Conservation (phyloP, 805 yeast species). For the Wickerhamiella lipophila region DNA sequence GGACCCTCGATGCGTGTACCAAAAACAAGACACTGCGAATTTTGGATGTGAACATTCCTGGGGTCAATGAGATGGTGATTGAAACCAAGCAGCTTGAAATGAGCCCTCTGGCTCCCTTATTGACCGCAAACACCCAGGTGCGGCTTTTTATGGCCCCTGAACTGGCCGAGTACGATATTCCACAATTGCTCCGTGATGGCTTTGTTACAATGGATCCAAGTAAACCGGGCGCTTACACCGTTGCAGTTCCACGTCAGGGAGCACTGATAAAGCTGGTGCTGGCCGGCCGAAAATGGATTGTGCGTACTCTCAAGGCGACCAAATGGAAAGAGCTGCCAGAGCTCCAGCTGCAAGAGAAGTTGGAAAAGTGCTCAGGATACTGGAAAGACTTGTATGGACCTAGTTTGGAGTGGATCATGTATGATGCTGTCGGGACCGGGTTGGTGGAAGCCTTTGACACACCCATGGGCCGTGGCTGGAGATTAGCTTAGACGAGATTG, state of each 20-base stretch:
- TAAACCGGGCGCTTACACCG: conserved; percentile 23
- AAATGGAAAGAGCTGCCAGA: conserved; percentile 31
- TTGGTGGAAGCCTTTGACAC: conserved; percentile 44
- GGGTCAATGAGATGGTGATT: conserved; percentile 27
- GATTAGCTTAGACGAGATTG: no score
- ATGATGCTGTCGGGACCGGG: conserved; percentile 45
- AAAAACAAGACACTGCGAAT: conserved; percentile 22
- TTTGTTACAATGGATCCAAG: conserved; percentile 28
- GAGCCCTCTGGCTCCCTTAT: neutral
- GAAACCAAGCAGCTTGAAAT: conserved; percentile 12
- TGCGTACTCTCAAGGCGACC: conserved; percentile 24
- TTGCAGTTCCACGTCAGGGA: conserved; percentile 31
- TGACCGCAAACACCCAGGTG: conserved; percentile 7
- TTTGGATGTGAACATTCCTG: conserved; percentile 24
- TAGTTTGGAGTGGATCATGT: conserved; percentile 41
- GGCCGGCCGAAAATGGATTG: conserved; percentile 28
- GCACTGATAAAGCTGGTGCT: conserved; percentile 26
- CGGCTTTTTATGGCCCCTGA: conserved; percentile 15
- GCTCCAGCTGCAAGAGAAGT: conserved; percentile 24
- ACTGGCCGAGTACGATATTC: conserved; percentile 21
- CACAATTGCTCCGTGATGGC: conserved; percentile 24
- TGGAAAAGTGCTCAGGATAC: conserved; percentile 22
- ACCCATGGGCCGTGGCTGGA: conserved; percentile 51
- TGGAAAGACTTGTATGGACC: conserved; percentile 41
- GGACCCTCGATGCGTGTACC: conserved; percentile 22